These are phyloP conservation scores for Maudiozyma saulgeensis DNA, from an alignment of 805 yeast species.

Conservation along the genomic window DNA sequence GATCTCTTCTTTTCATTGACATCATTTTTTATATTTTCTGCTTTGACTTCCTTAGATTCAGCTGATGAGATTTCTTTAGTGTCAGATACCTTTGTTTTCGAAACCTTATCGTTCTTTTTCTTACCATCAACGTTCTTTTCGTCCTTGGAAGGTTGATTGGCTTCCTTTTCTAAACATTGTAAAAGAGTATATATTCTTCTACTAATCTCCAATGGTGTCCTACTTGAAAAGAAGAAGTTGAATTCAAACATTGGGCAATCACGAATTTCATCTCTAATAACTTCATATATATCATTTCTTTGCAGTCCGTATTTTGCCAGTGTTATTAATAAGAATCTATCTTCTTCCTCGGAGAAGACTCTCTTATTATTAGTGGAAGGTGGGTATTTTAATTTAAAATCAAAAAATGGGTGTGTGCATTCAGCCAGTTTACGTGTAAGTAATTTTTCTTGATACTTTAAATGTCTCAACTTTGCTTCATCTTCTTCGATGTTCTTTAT, in stretches of 20 bases:
- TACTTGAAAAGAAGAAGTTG: conserved; percentile 80
- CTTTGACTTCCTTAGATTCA: not conserved
- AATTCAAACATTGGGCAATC: conserved; percentile 72
- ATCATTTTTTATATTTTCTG: not conserved
- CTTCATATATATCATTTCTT: conserved; percentile 67
- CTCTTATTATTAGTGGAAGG: conserved; percentile 46
- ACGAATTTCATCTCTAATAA: conserved; percentile 66
- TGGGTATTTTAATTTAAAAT: conserved; percentile 61
- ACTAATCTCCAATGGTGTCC: conserved; percentile 69
- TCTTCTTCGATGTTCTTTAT: conserved; percentile 77
- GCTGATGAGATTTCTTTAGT: not conserved
- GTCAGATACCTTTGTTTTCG: not conserved
- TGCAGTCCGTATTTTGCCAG: conserved; percentile 75
- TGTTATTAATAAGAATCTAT: conserved; percentile 74
- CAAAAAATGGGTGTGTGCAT: conserved; percentile 75
- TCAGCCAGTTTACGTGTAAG: conserved; percentile 63
- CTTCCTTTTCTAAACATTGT: conserved; percentile 64
- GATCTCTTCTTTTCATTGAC: conserved; percentile 2
- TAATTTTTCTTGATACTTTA: conserved; percentile 67
- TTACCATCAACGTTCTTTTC: not conserved
- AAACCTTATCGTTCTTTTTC: not conserved
- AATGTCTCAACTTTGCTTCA: conserved; percentile 67
- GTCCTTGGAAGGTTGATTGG: not conserved
- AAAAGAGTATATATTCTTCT: conserved; percentile 78
- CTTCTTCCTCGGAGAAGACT: conserved; percentile 83